Evolutionary conservation across 164 flowering plant genomes (phyloP), one percentile per base, ranked within the genome.

Genomic region (Piper betle): DNA sequence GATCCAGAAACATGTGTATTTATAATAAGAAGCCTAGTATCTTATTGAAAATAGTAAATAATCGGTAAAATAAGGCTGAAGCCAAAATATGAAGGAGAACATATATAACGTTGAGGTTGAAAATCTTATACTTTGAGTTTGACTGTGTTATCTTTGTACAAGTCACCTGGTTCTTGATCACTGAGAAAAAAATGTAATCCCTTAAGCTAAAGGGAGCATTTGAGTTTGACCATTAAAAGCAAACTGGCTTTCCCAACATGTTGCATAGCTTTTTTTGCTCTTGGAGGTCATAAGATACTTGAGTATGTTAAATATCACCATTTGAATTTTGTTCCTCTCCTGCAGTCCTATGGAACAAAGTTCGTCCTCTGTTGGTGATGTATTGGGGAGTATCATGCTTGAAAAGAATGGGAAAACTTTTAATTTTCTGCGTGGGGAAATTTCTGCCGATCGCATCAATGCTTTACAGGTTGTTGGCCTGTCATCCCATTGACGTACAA

Each of bases 351-450:
- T 76, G 65, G 79, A 72, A 64, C 70, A 70, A 15, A 83, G 78
- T 61, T 64, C 78, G 57, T 58, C 58, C 57, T 75, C 83, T 61
- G 56, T 63, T 25, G 71, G 52, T 71, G 74, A 72, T 55, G 58
- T 66, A 40, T 66, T 67, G 70, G 79, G 73, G 3, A 64, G 43
- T 39, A 80, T 87, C 72, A 81, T 73, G 74, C 91, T 93, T 39
- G 97, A 93, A 72, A 89, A 93, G 68, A 93, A 89, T 71, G 98
- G 98, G 42, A 84, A 72, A 73, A 71, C 75, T 59, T 72, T 78
- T 33, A 84, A 86, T 62, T 80, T 82, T 73, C 76, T 89, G 53
- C 77, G 81, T 38, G 85, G 88, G 57, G 87, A 89, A 67, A 81
- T 89, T 57, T 87, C 97, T 18, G 60, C 84, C 40, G 91, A 85